Evolutionary conservation across 1,139 yeast species (phyloP), one percentile per base, ranked within the genome.

Genomic region (Meyerozyma athensensis): DNA sequence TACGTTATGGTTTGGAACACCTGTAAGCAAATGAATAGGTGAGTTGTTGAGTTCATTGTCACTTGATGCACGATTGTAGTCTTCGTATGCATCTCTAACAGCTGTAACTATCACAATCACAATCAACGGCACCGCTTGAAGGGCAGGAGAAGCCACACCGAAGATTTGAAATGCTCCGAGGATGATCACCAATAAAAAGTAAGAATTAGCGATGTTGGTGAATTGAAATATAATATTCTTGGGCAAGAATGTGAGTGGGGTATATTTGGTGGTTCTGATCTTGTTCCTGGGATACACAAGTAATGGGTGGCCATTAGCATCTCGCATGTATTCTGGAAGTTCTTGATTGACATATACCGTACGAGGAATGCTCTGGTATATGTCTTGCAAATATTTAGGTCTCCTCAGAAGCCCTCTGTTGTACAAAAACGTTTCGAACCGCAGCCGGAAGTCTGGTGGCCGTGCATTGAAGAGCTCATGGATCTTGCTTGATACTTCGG

Each of bases 191-290:
- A 85, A 62, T 57, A 92, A 68, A 72, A 92, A 92, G 66, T 87
- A 92, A 35, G 82, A 64, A 61, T 92, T 92, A 38, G 98, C 98
- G 47, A 90, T 80, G 57, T 90, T 92, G 43, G 78, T 35, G 59
- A 92, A 90, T 63, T 92, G 97, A 47, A 72, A 73, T 40, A 68
- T 58, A 34, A 92, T 59, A 59, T 92, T 90, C 61, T 87, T 89
- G 10, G 97, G 97, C 33, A 92, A 54, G 52, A 92, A 92, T 5
- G 94, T 68, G 36, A 92, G 56, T 5, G 97, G 96, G 7, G 97
- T 90, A 60, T 92, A 92, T 61, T 89, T 90, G 4, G 98, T 89
- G 1, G 98, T 90, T 65, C 97, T 81, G 51, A 92, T 87, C 61
- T 92, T 92, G 65, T 92, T 92, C 56, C 96, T 74, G 3, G 95